Evolutionary conservation across 192 early-diverging fungal genomes (phyloP).

Genomic region (Chytriomyces hyalinus): DNA sequence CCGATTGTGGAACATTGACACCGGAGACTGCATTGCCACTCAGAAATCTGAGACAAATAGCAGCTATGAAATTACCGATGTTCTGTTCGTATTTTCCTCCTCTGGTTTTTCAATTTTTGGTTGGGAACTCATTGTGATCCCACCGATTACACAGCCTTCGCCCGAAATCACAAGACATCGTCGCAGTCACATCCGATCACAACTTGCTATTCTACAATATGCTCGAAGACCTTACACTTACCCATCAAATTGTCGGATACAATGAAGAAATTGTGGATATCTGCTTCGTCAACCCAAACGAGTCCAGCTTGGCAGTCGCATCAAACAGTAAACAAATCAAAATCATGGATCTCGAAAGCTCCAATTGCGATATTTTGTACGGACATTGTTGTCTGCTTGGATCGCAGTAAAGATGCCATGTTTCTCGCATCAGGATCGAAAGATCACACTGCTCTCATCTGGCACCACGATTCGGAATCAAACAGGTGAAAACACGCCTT

Average conservation of each 20-base stretch:
- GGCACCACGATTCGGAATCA: slow-evolving; percentile 64
- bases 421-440: slow-evolving; percentile 88
- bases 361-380: slow-evolving; percentile 84
- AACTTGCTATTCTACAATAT: slow-evolving; percentile 84
- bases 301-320: slow-evolving; percentile 82
- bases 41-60: slow-evolving; percentile 74
- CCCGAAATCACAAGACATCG: slow-evolving; percentile 58
- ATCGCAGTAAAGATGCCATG: slow-evolving; percentile 68
- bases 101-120: neutral
- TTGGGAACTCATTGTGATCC: no score
- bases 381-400: slow-evolving; percentile 86
- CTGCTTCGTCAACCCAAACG: slow-evolving; percentile 72
- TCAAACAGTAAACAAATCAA: slow-evolving; percentile 90
- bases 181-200: slow-evolving; percentile 86
- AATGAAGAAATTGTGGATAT: slow-evolving; percentile 96
- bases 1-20: slow-evolving; percentile 85
- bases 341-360: slow-evolving; percentile 78
- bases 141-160: no score
- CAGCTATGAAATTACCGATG: slow-evolving; percentile 76
- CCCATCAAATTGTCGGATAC: slow-evolving; percentile 90
- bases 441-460: slow-evolving; percentile 85
- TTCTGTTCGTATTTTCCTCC: slow-evolving; percentile 60
- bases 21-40: slow-evolving; percentile 70
- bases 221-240: slow-evolving; percentile 40
- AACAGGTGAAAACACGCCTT: slow-evolving; percentile 22